Percentiles rank a stretch among this genome's conserved stretches.
Evolutionary conservation across 306 rosid genomes (phyloP).

Genomic region (Phaseolus lunatus): DNA sequence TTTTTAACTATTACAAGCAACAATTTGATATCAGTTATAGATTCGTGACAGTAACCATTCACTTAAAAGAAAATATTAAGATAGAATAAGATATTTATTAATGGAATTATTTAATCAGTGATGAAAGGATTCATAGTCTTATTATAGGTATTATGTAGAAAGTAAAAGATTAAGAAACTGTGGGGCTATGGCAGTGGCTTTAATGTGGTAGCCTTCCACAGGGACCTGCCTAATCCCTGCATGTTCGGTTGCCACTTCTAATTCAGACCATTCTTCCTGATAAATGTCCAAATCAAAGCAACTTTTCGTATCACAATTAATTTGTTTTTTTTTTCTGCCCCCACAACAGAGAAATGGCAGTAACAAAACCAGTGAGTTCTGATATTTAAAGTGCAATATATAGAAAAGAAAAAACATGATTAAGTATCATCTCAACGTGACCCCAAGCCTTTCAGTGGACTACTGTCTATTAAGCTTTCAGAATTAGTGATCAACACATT

Average conservation of each 20-base stretch:
- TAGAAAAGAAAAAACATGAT: neutral
- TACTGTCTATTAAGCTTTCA: slow-evolving; percentile 16
- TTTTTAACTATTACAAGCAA: too few species aligned
- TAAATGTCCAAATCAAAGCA: neutral
- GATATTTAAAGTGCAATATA: neutral
- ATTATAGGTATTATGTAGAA: too few species aligned
- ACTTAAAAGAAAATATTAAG: too few species aligned
- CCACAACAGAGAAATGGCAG: neutral
- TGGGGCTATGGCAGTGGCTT: too few species aligned
- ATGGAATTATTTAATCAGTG: too few species aligned
- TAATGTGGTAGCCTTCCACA: too few species aligned
- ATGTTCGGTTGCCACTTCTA: neutral
- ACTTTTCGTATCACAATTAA: neutral
- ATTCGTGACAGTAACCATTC: too few species aligned
- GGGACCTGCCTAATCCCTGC: neutral
- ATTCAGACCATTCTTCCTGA: neutral
- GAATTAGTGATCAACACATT: neutral
- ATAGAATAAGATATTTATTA: too few species aligned
- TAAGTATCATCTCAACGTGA: neutral
- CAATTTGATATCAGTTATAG: too few species aligned
- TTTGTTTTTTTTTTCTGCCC: neutral
- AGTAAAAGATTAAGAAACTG: too few species aligned
- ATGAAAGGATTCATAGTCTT: too few species aligned
- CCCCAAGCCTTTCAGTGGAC: neutral
- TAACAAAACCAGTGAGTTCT: slow-evolving; percentile 8